Evolutionary conservation across 305 asterid species (phyloP), one percentile per base, ranked within the genome.

Genomic region (Fraxinus albicans): DNA sequence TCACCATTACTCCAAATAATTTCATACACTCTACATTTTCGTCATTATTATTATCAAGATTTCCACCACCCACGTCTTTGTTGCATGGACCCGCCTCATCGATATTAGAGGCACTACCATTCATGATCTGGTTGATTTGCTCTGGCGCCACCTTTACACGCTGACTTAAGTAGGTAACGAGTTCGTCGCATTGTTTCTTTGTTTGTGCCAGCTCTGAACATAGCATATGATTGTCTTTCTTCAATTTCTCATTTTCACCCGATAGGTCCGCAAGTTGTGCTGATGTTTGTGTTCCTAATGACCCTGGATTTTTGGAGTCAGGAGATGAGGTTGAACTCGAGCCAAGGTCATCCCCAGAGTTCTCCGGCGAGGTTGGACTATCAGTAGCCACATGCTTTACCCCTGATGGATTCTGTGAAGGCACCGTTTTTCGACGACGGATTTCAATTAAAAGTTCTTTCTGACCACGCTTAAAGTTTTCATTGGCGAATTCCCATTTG

Each of bases 401-500:
- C 12, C 77, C 63, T 6, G 85, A 23, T 5, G 84, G 78, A n/a
- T 74, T 81, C 8, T 81, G 84, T 0, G 89, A 6, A 1, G 87
- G 76, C 29, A 67, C 79, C 1, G 89, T 85, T 78, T 92, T 95
- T 67, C 97, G 89, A 23, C 98, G 98, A 8, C 93, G 91, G 69
- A 95, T 95, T n/a, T 86, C 89, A 0, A 84, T 80, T 44, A 95
- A 93, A 67, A 95, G 92, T 58, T 92, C 95, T 53, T 85, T 91
- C 2, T 90, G 86, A 19, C 94, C 97, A 63, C 93, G 92, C 88
- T 82, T 86, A 89, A 95, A 95, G 81, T 91, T 83, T 21, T 94
- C 97, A 58, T 94, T 95, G 40, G 97, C 97, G 31, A 95, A 95
- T 83, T 95, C 99, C 99, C 99, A 95, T 76, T 94, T 94, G 83